Evolutionary conservation across 2,329 filamentous ascomycete genomes (phyloP), one percentile per base, ranked within the genome.

Genomic region (Phyllosticta ampelicida): DNA sequence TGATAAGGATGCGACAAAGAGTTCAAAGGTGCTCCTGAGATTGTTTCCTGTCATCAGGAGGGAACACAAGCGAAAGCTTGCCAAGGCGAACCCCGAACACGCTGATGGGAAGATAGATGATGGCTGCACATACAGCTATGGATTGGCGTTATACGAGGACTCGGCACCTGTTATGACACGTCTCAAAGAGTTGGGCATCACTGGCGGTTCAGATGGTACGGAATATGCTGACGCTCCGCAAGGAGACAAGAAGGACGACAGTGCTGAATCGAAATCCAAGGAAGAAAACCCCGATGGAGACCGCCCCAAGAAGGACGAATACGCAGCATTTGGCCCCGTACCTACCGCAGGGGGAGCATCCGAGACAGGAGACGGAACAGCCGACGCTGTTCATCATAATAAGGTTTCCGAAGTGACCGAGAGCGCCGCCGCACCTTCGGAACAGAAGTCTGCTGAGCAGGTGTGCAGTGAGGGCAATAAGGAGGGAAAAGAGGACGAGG

Each of bases 21-120:
- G n/a, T n/a, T 73, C 74, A 10, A 72, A 74, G 63, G 71, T 80
- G 9, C 67, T 81, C 20, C 67, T 81, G 9, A 73, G 78, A 21
- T 71, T 79, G 3, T 78, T 80, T 67, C 79, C 79, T 1, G 75
- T 77, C 53, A 77, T 81, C 49, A 70, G 72, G 52, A 75, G 79
- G n/a, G 78, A 81, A 64, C 70, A 75, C 13, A 76, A 76, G 13
- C 77, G 79, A 59, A 23, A 48, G 51, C 19, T 8, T 5, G 19
- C 16, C 6, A 19, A 26, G 26, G 19, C 11, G 20, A 71, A 73
- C 57, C 72, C 74, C 58, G 55, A 28, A 6, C 16, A 51, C 6
- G 36, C 74, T 2, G 71, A 73, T 36, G 77, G 77, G 51, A 65
- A 63, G 54, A 68, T 70, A 48, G 77, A 79, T 59, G 71, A 74